Percentiles rank a stretch among this genome's conserved stretches.
Evolutionary conservation across 2,329 filamentous ascomycete genomes (phyloP).

Genomic region (Dothideomycetes sp.): DNA sequence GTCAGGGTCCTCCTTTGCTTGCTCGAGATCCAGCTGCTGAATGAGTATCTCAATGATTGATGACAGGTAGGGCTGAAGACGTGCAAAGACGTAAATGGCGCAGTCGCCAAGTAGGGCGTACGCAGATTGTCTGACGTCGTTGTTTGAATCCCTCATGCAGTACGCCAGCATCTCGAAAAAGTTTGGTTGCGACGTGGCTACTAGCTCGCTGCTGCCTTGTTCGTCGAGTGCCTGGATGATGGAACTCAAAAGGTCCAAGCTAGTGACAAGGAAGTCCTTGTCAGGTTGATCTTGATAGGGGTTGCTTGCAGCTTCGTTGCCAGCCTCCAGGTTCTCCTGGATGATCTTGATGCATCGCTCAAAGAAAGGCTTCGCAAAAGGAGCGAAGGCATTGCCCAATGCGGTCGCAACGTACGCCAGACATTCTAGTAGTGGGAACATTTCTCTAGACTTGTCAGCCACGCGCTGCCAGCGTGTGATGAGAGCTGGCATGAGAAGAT

Average conservation of each 20-base stretch:
- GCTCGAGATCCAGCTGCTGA: slow-evolving; percentile 68
- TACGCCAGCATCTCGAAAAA: slow-evolving; percentile 86
- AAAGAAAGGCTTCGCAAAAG: slow-evolving; percentile 81
- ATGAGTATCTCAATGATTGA: slow-evolving; percentile 72
- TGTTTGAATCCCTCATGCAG: slow-evolving; percentile 83
- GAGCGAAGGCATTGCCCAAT: slow-evolving; percentile 69
- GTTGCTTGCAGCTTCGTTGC: slow-evolving; percentile 55
- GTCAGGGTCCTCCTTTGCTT: slow-evolving; percentile 67
- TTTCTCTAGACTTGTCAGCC: slow-evolving; percentile 76
- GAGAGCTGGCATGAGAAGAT: slow-evolving; percentile 83
- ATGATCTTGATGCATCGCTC: slow-evolving; percentile 81
- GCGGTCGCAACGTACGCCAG: slow-evolving; percentile 88
- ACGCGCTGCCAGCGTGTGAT: slow-evolving; percentile 82
- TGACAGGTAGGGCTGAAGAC: slow-evolving; percentile 63
- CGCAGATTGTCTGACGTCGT: slow-evolving; percentile 90
- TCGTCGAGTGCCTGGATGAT: slow-evolving; percentile 81
- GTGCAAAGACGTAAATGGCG: slow-evolving; percentile 79
- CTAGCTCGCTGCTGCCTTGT: slow-evolving; percentile 62
- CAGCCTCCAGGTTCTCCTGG: slow-evolving; percentile 78
- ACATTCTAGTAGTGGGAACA: slow-evolving; percentile 93
- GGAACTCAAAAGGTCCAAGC: slow-evolving; percentile 81
- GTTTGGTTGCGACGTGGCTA: slow-evolving; percentile 62
- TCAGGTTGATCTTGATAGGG: slow-evolving; percentile 65
- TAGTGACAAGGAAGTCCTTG: slow-evolving; percentile 95
- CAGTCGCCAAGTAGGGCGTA: slow-evolving; percentile 93